Conservation (phyloP, 306 rosid species). For the Quercus rubra region DNA sequence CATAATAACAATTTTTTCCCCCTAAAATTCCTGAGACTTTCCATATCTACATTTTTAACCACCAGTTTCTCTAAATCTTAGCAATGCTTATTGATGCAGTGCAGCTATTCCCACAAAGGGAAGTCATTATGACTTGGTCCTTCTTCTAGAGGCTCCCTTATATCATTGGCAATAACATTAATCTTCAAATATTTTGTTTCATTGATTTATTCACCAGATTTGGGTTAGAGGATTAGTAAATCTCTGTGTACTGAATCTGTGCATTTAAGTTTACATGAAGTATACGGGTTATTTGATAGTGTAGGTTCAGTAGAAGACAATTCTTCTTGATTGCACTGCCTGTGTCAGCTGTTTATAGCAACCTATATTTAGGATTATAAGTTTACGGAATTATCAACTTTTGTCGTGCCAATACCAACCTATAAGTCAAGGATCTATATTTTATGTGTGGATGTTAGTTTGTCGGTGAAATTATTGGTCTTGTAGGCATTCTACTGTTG, state of each 20-base stretch:
- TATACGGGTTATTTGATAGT: background rate
- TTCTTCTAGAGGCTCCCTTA: background rate
- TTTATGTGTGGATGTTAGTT: background rate
- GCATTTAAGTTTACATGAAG: background rate
- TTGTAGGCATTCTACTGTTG: background rate
- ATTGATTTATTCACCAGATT: background rate
- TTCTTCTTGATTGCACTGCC: background rate
- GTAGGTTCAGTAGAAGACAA: background rate
- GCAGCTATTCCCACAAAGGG: background rate
- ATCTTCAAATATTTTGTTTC: background rate
- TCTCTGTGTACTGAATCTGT: background rate
- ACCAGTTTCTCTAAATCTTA: background rate
- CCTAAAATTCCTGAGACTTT: background rate
- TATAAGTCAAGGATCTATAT: background rate
- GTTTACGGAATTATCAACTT: background rate
- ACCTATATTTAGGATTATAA: background rate
- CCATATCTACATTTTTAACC: background rate
- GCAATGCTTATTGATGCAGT: background rate
- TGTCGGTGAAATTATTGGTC: background rate
- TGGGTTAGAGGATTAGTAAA: slow-evolving; percentile 1
- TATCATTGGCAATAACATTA: background rate
- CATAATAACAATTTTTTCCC: background rate
- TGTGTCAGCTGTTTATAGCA: background rate
- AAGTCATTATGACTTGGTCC: background rate
- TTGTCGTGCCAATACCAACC: background rate